These are phyloP conservation scores for Botryotinia calthae DNA, from an alignment of 2,329 filamentous ascomycete genomes.

Conservation along the genomic window DNA sequence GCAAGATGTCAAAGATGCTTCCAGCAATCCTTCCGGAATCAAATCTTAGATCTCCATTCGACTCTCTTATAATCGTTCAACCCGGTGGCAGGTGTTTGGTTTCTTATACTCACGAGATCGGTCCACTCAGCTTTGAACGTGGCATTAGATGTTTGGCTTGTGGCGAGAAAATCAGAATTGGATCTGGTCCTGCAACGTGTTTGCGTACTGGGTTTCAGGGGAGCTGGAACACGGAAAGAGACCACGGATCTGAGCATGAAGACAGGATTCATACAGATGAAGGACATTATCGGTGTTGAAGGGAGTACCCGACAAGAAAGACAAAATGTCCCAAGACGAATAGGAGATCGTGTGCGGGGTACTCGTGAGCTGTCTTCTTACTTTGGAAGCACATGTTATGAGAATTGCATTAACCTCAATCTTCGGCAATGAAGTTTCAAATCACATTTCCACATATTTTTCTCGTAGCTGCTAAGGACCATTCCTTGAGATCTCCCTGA, in stretches of 20 bases:
- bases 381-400: neutral
- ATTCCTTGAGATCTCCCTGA: neutral
- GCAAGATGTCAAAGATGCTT: too few species aligned
- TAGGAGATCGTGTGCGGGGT: too few species aligned
- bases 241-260: neutral
- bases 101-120: neutral
- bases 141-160: too few species aligned
- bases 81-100: neutral
- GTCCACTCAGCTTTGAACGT: neutral
- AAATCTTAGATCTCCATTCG: neutral
- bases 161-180: neutral
- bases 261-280: fast-evolving
- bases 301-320: neutral
- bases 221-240: neutral
- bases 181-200: neutral
- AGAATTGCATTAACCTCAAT: neutral
- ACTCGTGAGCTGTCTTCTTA: too few species aligned
- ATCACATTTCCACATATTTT: neutral
- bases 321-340: fast-evolving
- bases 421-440: neutral
- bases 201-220: neutral
- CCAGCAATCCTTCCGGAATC: neutral
- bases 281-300: neutral
- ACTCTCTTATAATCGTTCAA: neutral
- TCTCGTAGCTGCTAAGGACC: too few species aligned